Evolutionary conservation across 768 basidiomycete genomes (phyloP).

Genomic region (Scleroderma citrinum): DNA sequence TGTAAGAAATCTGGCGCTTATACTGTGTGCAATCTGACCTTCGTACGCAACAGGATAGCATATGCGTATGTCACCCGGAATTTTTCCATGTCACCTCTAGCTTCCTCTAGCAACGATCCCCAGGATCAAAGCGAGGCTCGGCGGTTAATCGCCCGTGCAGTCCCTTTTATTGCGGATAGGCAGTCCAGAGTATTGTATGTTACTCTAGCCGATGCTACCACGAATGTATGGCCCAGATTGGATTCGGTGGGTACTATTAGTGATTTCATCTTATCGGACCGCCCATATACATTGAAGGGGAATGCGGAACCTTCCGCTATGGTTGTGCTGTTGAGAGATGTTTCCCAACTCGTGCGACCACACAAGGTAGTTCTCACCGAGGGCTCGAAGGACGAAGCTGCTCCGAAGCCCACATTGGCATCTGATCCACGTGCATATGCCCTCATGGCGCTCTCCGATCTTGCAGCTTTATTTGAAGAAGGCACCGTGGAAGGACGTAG

Average conservation of each 20-base stretch:
- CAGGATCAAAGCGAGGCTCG: constrained; percentile 44
- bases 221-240: constrained; percentile 62
- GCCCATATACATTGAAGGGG: constrained; percentile 23
- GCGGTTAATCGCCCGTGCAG: constrained; percentile 42
- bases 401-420: not conserved
- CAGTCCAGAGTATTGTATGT: constrained; percentile 50
- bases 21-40: not conserved
- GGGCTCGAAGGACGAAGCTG: not conserved
- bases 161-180: constrained; percentile 61
- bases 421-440: constrained; percentile 11
- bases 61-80: constrained; percentile 65
- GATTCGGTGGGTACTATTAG: constrained; percentile 26
- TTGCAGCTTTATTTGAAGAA: constrained; percentile 15
- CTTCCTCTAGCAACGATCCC: constrained; percentile 32
- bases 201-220: constrained; percentile 46
- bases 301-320: constrained; percentile 38
- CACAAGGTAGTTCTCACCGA: constrained; percentile 17
- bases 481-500: not conserved
- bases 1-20: constrained; percentile 39
- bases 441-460: constrained; percentile 25
- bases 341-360: constrained; percentile 47
- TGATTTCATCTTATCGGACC: not conserved
- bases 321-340: constrained; percentile 51
- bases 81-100: constrained; percentile 54
- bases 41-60: constrained; percentile 42